Evolutionary conservation across 1,284 basidiomycete genomes (phyloP), one percentile per base, ranked within the genome.

Genomic region (Malassezia brasiliensis): DNA sequence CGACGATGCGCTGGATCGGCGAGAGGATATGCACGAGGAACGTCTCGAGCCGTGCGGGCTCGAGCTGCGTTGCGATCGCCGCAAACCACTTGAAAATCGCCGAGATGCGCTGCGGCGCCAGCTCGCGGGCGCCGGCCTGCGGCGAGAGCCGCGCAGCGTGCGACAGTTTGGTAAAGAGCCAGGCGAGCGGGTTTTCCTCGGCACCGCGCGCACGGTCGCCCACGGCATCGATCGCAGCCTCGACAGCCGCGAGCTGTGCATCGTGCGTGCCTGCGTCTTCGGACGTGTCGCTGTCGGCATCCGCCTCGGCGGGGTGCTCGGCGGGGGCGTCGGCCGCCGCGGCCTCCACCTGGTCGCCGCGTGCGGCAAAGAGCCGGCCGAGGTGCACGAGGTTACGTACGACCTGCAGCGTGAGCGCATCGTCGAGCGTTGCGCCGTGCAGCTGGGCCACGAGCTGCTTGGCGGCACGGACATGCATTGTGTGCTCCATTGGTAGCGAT

Each of bases 301-400:
- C 59, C 32, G 61, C 60, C 12, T 62, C 59, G 19, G 53, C 54
- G 7, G 61, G 66, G 1, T 62, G 65, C 4, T 59, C 65, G 10
- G 38, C 50, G 11, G 42, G 45, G 1, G 58, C 56, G 28, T 41
- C 62, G 0, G 72, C 76, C 9, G 76, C 76, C 1, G 53, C 49
- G 15, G 35, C 50, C 1, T 52, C 52, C 22, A 38, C 53, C 2
- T 44, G 57, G 1, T 50, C 50, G 11, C 41, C 63, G 9, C 57
- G 56, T 6, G 41, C 57, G 50, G 66, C 68, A 60, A 72, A 65
- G 3, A 42, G 58, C 76, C 88, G 90, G 30, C 87, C 87, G 31
- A 94, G 78, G 69, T 86, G 94, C 69, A 94, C 90, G 14, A 98
- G 76, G 63, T 96, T 90, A 79, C 96, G 96, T 68, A 96, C 89